Evolutionary conservation across 2,329 filamentous ascomycete species (phyloP).

Genomic region (Penicillium expansum): DNA sequence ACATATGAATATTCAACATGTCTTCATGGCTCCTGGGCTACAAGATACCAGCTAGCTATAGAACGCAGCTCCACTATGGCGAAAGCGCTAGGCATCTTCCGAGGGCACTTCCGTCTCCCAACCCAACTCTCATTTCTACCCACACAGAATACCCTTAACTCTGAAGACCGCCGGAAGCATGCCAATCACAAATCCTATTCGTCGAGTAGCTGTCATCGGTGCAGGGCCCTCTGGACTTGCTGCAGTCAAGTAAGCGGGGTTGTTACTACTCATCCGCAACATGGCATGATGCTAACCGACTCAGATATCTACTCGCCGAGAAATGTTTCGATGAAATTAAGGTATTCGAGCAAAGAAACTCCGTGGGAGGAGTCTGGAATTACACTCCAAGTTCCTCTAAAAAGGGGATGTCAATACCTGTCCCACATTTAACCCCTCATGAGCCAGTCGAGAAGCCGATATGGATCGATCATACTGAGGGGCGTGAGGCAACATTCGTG

Average conservation of each 20-base stretch:
- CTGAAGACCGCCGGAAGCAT: conserved; percentile 9
- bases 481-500: conserved; percentile 61
- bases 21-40: background rate
- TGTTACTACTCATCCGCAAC: background rate
- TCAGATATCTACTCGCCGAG: conserved; percentile 68
- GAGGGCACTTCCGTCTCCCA: background rate
- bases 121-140: background rate
- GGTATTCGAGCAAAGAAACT: conserved; percentile 76
- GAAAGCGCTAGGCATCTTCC: conserved; percentile 6
- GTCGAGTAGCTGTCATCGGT: conserved; percentile 70
- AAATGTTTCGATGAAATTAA: conserved; percentile 67
- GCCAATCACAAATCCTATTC: conserved; percentile 25
- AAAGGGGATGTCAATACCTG: conserved; percentile 40
- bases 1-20: background rate
- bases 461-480: conserved; percentile 37
- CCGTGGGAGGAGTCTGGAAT: conserved; percentile 83
- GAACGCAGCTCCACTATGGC: conserved; percentile 20
- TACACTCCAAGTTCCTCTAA: conserved; percentile 58
- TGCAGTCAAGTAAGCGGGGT: conserved; percentile 60
- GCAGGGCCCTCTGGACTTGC: conserved; percentile 77
- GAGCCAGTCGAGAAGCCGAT: conserved; percentile 63
- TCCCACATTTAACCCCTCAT: conserved; percentile 68
- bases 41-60: background rate
- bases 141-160: background rate
- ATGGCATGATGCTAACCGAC: conserved; percentile 18